Evolutionary conservation across 2,329 filamentous ascomycete species (phyloP), one percentile per base, ranked within the genome.

Genomic region (Aspergillus aculeatinus): DNA sequence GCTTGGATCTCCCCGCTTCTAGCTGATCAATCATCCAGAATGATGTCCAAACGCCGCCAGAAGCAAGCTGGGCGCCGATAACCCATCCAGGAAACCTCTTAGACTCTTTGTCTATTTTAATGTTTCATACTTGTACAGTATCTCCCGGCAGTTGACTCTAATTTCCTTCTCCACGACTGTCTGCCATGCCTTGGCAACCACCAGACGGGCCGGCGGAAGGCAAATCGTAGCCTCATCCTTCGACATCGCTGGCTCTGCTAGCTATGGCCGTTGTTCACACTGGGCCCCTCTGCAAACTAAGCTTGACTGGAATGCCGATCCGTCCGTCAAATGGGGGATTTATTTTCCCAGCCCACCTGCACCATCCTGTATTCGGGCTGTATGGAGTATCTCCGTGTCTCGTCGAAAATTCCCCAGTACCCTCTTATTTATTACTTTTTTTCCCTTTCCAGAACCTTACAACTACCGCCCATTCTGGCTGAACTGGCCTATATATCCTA

Each of bases 301-400:
- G 66, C 66, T 67, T 67, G 65, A 62, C 63, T 63, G 61, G 60
- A 61, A 61, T 57, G 61, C 63, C 61, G 64, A 66, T 67, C 65
- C 57, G 61, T 67, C 65, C 57, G 61, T 67, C 66, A 65, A 68
- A 67, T 68, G 62, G 61, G 63, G 58, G 62, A 55, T 59, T 62
- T 62, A 44, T 62, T 60, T 55, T 48, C 51, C 62, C 61, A 61
- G 61, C 58, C 64, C 61, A 63, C 63, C 64, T 67, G 61, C 61
- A 63, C 53, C 63, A 60, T 60, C 59, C 63, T 62, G 29, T 7
- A 48, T 64, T 65, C 59, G 61, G 64, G 55, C 48, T 29, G 44
- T 55, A 59, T 56, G 59, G 60, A 64, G 56, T 56, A 52, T 59
- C 55, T 60, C 44, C 52, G 53, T 59, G 55, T 61, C 62, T 64